A percentile compares a stretch with the other conserved stretches of the same genome.
Conservation (phyloP, 805 yeast genomes). For the Grigorovia jiainica region DNA sequence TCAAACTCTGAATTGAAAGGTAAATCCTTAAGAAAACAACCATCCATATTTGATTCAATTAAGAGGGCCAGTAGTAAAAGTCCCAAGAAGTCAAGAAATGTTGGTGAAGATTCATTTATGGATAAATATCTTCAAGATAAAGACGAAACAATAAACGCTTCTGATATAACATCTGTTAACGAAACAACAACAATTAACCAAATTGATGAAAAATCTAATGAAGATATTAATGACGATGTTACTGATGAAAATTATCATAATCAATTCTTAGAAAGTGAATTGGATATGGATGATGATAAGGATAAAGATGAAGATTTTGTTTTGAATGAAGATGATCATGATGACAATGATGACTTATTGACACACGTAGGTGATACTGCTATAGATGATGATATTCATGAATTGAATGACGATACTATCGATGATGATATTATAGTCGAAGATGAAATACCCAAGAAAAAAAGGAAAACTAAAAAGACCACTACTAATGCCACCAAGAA, state of each 20-base stretch:
- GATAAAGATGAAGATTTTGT: conserved; percentile 4
- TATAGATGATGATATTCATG: conserved; percentile 13
- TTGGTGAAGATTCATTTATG: neutral
- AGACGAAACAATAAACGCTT: neutral
- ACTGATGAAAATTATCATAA: conserved; percentile 6
- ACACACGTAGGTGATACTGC: too few species aligned
- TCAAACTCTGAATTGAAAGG: too few species aligned
- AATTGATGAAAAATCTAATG: neutral
- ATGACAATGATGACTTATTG: too few species aligned
- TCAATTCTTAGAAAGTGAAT: conserved; percentile 3
- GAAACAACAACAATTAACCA: neutral
- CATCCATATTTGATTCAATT: neutral
- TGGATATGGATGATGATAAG: conserved; percentile 7
- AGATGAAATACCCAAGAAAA: neutral
- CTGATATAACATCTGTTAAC: neutral
- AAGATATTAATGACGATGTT: conserved; percentile 3
- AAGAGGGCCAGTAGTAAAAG: neutral
- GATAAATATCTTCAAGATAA: neutral
- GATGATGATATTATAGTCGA: conserved; percentile 3
- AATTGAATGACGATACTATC: conserved; percentile 4
- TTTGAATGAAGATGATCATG: neutral
- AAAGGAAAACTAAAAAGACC: neutral
- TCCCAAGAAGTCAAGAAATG: neutral
- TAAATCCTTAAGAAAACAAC: neutral
- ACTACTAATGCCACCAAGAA: neutral